Evolutionary conservation across 164 flowering plant species (phyloP), one percentile per base, ranked within the genome.

Genomic region (Liriodendron chinense): DNA sequence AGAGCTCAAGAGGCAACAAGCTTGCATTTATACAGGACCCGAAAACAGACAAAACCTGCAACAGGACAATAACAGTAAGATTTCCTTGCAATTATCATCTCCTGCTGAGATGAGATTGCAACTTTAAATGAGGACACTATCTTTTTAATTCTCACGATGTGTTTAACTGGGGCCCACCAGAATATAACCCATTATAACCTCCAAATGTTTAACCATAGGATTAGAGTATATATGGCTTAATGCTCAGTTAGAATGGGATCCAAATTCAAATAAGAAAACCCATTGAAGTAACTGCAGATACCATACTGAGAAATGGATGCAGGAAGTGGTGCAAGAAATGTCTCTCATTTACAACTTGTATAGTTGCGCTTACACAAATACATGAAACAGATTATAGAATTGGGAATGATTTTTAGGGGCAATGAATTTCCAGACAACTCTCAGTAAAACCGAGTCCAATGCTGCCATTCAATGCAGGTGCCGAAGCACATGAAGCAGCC

Each of bases 401-500:
- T 34, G 43, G 7, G 7, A 34, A 34, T 34, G 43, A 34, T 34
- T 34, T 34, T 34, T 34, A 34, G 43, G 43, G 43, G 7, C 43
- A 34, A 34, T 34, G 43, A 34, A 34, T 34, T 34, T 34, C 43
- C 43, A 34, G 43, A 34, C 43, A 34, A 34, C 43, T 34, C 43
- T 34, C 43, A 34, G 25, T 69, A 69, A 43, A 14, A 67, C 69
- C 26, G 47, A 43, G 20, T 47, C 14, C 10, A 50, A 69, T 69
- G 2, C 65, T 24, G 50, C 70, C 5, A 34, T 62, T 69, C 12
- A 4, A 65, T 78, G 75, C 78, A 91, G 94, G 92, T 91, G 67
- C 68, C 84, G 13, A 92, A 90, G 85, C 82, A n/a, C 48, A 92
- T 92, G 97, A 89, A 90, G 83, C 57, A 78, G 23, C 97, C 97